Base-by-base conservation (phyloP, 1,139 yeast genomes). In the Yamadazyma blattariae region DNA sequence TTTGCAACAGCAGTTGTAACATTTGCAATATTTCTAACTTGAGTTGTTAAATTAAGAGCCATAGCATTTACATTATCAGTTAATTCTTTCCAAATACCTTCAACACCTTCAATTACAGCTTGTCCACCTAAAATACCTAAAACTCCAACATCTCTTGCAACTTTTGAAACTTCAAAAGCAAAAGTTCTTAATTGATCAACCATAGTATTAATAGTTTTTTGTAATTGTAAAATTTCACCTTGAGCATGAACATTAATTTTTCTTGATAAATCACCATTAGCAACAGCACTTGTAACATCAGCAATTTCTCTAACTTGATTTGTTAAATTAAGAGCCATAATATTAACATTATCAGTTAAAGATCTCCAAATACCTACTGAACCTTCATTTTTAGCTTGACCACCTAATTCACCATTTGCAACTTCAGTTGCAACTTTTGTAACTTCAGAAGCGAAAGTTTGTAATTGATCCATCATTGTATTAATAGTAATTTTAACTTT, bases 1-100 rank as follows among this genome's bases (percentile, higher is more conserved):
- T 82, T 77, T n/a, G 95, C 95, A 20, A 87, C 96, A 4, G 95
- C 95, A 15, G 95, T 84, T 6, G 95, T 87, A 39, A 87, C 96
- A 52, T 85, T 86, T 24, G 95, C 95, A 48, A 87, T 87, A 59
- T 86, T 84, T 66, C 95, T 74, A 45, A 86, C 95, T 59, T 86
- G 95, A 26, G 88, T 85, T 1, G 95, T 86, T 52, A 86, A 71
- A 58, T 86, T 86, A 35, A 83, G 71, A 19, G 95, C 95, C 95
- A 86, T 86, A 31, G 95, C 95, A 54, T 86, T 86, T 40, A 86
- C 95, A 52, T 86, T 86, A 59, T 86, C 95, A 5, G 95, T 85
- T 36, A 86, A 70, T 59, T 86, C 95, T 52, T 83, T 79, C 95
- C 95, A 86, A 40, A 87, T 86, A 46, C 95, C 95, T 54, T 83